Percentiles rank a stretch among this genome's conserved stretches.
phyloP scores from a whole-genome alignment of 345 rosid species.

The Eucalyptus sp. region DNA sequence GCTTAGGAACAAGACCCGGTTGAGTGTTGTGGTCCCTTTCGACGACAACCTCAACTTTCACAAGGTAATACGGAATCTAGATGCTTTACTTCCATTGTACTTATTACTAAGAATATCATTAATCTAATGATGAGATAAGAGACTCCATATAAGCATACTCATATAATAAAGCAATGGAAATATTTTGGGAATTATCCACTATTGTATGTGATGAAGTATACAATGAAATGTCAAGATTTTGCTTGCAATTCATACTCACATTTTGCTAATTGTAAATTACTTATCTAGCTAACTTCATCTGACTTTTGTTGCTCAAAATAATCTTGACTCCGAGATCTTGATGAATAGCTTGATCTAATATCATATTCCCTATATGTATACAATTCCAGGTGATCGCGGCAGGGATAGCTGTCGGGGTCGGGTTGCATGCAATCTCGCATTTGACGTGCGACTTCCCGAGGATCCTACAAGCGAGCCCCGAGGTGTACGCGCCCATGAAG shows the following conservation, averaged over 20 bases:
- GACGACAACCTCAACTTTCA: slow-evolving; percentile 86
- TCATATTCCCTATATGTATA: not conserved
- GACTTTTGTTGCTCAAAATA: not conserved
- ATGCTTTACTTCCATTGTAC: not conserved
- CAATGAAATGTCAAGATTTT: not conserved
- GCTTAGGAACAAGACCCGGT: slow-evolving; percentile 80
- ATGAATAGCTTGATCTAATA: not conserved
- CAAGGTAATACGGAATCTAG: slow-evolving; percentile 6
- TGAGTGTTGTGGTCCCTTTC: slow-evolving; percentile 62
- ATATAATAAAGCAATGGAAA: not conserved
- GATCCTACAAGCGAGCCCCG: slow-evolving; percentile 44
- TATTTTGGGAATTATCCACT: not conserved
- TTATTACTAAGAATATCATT: not conserved
- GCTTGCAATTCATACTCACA: not conserved
- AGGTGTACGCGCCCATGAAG: slow-evolving; percentile 43
- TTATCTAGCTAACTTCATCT: not conserved
- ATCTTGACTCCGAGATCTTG: not conserved
- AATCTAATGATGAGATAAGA: not conserved
- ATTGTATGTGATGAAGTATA: not conserved
- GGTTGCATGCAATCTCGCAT: slow-evolving; percentile 64
- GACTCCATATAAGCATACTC: not conserved
- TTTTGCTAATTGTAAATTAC: not conserved
- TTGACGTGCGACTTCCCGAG: slow-evolving; percentile 78
- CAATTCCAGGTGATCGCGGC: slow-evolving; percentile 31
- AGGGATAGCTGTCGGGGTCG: slow-evolving; percentile 49